Percentiles rank a stretch among this genome's conserved stretches.
Evolutionary conservation across 177 flowering plant species (phyloP).

Genomic region (Vitis hybrid): DNA sequence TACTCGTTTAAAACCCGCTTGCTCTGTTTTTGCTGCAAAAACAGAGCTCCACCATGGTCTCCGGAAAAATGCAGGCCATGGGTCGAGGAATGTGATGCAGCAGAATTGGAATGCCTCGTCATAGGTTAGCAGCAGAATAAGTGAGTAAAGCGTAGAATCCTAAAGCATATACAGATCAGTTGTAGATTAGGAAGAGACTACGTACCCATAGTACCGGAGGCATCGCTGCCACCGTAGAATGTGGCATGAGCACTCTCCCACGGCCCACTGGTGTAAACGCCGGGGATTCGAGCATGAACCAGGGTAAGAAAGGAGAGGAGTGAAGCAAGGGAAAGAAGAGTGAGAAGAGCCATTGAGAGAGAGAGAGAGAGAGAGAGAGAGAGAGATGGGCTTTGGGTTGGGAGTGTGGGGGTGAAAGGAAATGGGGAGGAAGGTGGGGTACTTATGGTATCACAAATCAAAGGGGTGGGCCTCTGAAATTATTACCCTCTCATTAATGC

Average conservation of each 20-base stretch:
- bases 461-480: background rate
- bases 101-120: too few species aligned
- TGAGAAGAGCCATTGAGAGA: conserved; percentile 17
- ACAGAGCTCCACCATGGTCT: too few species aligned
- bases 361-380: conserved; percentile 11
- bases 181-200: background rate
- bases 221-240: conserved; percentile 56
- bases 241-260: conserved; percentile 58
- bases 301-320: conserved; percentile 4
- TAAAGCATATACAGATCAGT: background rate
- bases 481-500: background rate
- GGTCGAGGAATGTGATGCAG: too few species aligned
- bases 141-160: background rate
- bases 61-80: too few species aligned
- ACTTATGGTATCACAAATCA: conserved; percentile 13
- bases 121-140: too few species aligned
- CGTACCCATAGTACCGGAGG: conserved; percentile 63
- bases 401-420: conserved; percentile 1
- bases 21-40: too few species aligned
- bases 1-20: too few species aligned
- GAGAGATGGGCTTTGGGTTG: background rate
- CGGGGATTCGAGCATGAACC: conserved; percentile 38
- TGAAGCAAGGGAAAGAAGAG: conserved; percentile 13
- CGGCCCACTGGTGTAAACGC: conserved; percentile 34
- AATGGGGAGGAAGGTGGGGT: conserved; percentile 17